These are phyloP conservation scores for Jaapia argillacea DNA, from an alignment of 768 basidiomycete species.

Conservation along the genomic window DNA sequence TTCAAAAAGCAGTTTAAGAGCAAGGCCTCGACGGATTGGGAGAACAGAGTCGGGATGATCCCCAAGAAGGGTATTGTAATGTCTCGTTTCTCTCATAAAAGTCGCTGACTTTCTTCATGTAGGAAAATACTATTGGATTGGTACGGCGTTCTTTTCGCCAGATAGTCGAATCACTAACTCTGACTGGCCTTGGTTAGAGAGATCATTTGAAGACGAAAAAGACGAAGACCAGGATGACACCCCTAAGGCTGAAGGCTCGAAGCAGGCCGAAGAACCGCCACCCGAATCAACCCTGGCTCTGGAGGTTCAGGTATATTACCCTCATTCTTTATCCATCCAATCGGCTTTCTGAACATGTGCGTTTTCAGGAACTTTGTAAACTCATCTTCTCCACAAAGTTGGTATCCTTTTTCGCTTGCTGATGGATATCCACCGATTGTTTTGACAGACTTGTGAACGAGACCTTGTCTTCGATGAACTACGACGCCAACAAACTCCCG, in stretches of 20 bases:
- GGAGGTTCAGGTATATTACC: conserved; percentile 32
- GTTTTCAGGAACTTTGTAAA: conserved; percentile 29
- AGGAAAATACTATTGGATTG: conserved; percentile 58
- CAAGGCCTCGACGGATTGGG: conserved; percentile 43
- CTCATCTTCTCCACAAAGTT: conserved; percentile 44
- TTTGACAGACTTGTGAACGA: conserved; percentile 38
- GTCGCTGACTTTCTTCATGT: not conserved
- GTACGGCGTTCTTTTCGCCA: conserved; percentile 18
- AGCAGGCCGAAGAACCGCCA: conserved; percentile 22
- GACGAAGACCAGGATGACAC: conserved; percentile 22
- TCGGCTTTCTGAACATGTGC: not conserved
- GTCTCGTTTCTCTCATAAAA: not conserved
- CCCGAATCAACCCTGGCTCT: conserved; percentile 31
- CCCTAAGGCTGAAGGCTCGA: conserved; percentile 13
- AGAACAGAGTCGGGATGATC: conserved; percentile 37
- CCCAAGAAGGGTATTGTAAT: conserved; percentile 32
- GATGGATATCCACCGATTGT: conserved; percentile 1
- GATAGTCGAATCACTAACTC: too few relatives aligned
- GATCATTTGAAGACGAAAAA: conserved; percentile 41
- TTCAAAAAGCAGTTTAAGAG: conserved; percentile 54
- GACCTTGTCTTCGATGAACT: conserved; percentile 51
- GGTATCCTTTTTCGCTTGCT: conserved; percentile 2
- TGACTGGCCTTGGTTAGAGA: conserved; percentile 24
- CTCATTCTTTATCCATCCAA: not conserved
- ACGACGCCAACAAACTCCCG: conserved; percentile 55